Base-by-base conservation (phyloP, 2,329 filamentous ascomycete genomes). In the Fusarium sp. region DNA sequence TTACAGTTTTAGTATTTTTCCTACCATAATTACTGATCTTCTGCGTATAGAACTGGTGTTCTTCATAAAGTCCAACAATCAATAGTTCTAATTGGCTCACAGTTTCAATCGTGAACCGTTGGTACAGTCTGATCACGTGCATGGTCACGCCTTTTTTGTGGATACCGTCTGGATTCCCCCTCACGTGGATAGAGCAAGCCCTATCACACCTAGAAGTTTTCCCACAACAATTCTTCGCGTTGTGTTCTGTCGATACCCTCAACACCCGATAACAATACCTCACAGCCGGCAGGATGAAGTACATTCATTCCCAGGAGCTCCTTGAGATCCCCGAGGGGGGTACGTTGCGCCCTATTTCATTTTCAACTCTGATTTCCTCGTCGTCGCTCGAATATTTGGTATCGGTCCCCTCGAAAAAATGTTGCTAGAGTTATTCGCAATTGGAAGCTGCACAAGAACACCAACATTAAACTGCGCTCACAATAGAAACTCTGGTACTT, bases 221-320 rank as follows among this genome's bases (percentile, higher is more conserved):
- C 79, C 25, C 25, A 25, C 25, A 25, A 25, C 25, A 25, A 25
- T 25, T 25, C 25, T 64, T 65, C 68, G 79, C 78, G 76, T 78
- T 78, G 79, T 78, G 78, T 75, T 77, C 76, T 73, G 25, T 25
- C 25, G 25, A 80, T 81, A 82, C 80, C 81, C 81, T 82, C 81
- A 81, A 80, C 80, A 77, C 77, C 82, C 25, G 80, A 81, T 83
- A 84, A 83, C 81, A 82, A 81, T 81, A 81, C 81, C 81, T 82
- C 83, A 83, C 82, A 81, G 84, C 84, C 86, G 87, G 88, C 93
- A 98, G 93, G 88, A 98, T 98, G 96, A 97, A 93, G 90, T 98
- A 98, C 94, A 97, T 99, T 89, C 94, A 98, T 91, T 97, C 94
- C 84, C 90, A 95, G 89, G 95, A 99, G 92, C 89, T 90, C 87